Conservation (phyloP, 164 flowering plant genomes). For the Liriodendron chinense region DNA sequence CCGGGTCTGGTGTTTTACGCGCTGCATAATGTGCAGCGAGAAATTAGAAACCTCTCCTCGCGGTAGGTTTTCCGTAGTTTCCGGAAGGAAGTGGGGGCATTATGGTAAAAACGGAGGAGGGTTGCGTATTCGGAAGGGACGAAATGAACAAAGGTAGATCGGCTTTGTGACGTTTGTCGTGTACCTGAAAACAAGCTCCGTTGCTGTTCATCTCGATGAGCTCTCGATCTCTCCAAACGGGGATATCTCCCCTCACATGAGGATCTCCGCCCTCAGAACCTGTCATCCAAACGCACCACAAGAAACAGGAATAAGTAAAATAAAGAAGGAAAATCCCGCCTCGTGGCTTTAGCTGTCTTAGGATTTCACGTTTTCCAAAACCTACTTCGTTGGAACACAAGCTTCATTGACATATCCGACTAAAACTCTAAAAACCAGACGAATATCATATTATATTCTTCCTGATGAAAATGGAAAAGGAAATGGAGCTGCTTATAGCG, state of each 20-base stretch:
- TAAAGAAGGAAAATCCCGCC: not conserved
- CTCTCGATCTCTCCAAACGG: conserved; percentile 1
- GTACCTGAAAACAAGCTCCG: conserved; percentile 7
- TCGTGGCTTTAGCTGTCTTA: conserved; percentile 1
- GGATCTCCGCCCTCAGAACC: conserved; percentile 16
- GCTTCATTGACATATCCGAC: not conserved
- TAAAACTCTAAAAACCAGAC: not conserved
- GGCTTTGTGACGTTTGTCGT: conserved; percentile 3
- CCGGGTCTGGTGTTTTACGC: too few relatives aligned
- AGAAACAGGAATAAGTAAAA: not conserved
- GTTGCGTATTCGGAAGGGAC: conserved; percentile 1
- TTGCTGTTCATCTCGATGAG: conserved; percentile 6
- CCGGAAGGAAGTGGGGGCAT: not conserved
- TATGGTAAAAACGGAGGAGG: not conserved
- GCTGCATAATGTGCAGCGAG: not conserved
- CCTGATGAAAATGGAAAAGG: not conserved
- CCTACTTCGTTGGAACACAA: not conserved
- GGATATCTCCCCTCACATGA: conserved; percentile 1
- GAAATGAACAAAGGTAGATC: not conserved
- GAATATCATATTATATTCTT: not conserved
- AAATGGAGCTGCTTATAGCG: not conserved
- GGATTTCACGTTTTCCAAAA: conserved; percentile 1
- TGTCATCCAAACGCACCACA: not conserved
- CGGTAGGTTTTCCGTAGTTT: too few relatives aligned
- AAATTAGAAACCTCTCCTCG: too few relatives aligned